Evolutionary conservation across 352 stramenopile genomes (phyloP), one percentile per base, ranked within the genome.

Genomic region (Pythium insidiosum): DNA sequence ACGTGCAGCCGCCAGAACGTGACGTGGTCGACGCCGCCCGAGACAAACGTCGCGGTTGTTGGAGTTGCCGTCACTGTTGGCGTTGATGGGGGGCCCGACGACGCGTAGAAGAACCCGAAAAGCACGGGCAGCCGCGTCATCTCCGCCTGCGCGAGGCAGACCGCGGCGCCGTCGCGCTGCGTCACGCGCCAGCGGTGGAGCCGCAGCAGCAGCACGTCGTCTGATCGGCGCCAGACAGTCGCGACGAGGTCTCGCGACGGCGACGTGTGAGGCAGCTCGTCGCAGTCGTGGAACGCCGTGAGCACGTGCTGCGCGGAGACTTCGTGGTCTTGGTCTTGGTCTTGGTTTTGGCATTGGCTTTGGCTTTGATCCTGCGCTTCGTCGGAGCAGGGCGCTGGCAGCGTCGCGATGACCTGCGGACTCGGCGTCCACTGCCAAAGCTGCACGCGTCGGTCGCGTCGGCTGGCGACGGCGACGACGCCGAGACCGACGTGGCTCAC

Each of bases 101-200:
- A n/a, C n/a, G n/a, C n/a, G n/a, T n/a, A n/a, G 29, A 86, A 86
- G 39, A 69, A 68, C 1, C 69, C 66, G 38, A 85, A 88, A 0
- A 84, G 39, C 5, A 86, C 68, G 2, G 72, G 76, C 2, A 74
- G 31, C 6, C 52, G 48, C 4, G 76, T 84, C 62, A 84, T 86
- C 10, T 68, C 25, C 3, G 58, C 47, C 24, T 73, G 47, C 3
- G 51, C 43, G 16, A 73, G 23, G 19, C 45, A 38, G 2, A 22
- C 13, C 5, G 5, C 11, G 23, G 47, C 28, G 5, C 52, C 26
- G 1, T 43, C 42, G n/a, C 47, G 24, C 12, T 38, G 38, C 11
- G n/a, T 40, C 10, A 49, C 43, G 16, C 51, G 38, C 51, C 51
- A 86, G 38, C 11, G 55, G 69, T 58, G 82, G 64, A 24, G 81